These are phyloP conservation scores for Bullera alba DNA, from an alignment of 768 basidiomycete genomes.

Conservation along the genomic window DNA sequence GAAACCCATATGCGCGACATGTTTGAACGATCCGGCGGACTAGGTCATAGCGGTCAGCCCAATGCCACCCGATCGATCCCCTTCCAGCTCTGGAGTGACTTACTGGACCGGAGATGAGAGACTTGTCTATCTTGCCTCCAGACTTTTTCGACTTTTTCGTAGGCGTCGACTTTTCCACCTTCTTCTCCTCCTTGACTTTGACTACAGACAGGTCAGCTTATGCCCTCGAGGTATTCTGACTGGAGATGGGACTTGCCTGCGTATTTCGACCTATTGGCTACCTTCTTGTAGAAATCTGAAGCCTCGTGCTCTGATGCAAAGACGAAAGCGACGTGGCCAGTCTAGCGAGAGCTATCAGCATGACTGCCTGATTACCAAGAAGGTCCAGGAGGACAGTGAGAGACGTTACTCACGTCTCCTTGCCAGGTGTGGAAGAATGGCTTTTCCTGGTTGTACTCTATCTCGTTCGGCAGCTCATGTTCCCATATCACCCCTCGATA, in stretches of 20 bases:
- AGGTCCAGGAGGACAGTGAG: background rate
- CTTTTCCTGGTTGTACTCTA: conserved; percentile 75
- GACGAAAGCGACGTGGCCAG: conserved; percentile 84
- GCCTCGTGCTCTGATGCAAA: conserved; percentile 84
- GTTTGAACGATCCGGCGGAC: conserved; percentile 60
- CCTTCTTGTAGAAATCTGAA: conserved; percentile 75
- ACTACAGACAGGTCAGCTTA: conserved; percentile 7
- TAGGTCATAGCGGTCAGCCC: conserved; percentile 9
- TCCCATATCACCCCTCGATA: conserved; percentile 87
- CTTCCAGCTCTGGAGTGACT: conserved; percentile 11
- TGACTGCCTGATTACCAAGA: background rate
- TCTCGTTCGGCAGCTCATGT: conserved; percentile 76
- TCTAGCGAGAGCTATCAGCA: conserved; percentile 51
- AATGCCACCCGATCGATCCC: background rate
- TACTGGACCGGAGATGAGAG: conserved; percentile 74
- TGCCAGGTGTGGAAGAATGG: conserved; percentile 88
- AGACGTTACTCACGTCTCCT: conserved; percentile 85
- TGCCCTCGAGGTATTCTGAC: no score
- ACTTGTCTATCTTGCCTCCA: conserved; percentile 81
- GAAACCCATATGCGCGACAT: conserved; percentile 93
- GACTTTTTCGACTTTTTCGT: conserved; percentile 48
- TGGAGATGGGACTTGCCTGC: conserved; percentile 49
- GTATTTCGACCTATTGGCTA: conserved; percentile 59
- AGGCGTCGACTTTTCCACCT: conserved; percentile 18
- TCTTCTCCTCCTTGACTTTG: conserved; percentile 40